Evolutionary conservation across 352 stramenopile species (phyloP), one percentile per base, ranked within the genome.

Genomic region (Pythium monospermum): DNA sequence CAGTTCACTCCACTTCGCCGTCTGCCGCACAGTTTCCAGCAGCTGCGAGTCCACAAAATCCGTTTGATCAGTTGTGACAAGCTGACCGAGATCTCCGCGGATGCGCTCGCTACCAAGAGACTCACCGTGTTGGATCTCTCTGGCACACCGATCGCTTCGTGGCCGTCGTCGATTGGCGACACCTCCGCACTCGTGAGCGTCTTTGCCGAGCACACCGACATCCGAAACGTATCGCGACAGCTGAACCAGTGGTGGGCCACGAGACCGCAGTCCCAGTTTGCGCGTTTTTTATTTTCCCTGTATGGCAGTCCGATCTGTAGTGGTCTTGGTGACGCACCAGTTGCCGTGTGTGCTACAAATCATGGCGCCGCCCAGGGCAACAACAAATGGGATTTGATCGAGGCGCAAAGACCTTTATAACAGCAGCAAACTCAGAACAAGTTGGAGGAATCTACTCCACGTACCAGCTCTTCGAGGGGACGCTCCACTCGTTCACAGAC

Each of bases 31-130:
- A 50, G 13, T n/a, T 58, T 64, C 18, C 15, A 5, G 19, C 25
- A 41, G 5, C n/a, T 64, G 12, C 13, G 13, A 11, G 30, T 21
- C 2, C 11, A 23, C 1, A 64, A 58, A 32, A 25, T 64, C 3
- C 40, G 49, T 16, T 31, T 64, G 10, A 48, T 58, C 26, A 53
- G 40, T n/a, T n/a, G 40, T n/a, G n/a, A n/a, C 30, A 64, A 57
- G 16, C 28, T 7, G 21, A 10, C 58, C n/a, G 12, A 43, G 16
- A 39, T 58, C 6, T 33, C 44, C 6, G 49, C 57, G 3, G 11
- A 32, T 15, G 25, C 49, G 2, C 26, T 64, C 11, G 18, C 30
- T 2, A 23, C 19, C n/a, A 54, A 43, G 32, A 11, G 12, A 2
- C 40, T 54, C 15, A 18, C 21, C 0, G 15, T 40, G 6, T 43